Evolutionary conservation across 306 rosid species (phyloP).

Genomic region (Quercus glauca): DNA sequence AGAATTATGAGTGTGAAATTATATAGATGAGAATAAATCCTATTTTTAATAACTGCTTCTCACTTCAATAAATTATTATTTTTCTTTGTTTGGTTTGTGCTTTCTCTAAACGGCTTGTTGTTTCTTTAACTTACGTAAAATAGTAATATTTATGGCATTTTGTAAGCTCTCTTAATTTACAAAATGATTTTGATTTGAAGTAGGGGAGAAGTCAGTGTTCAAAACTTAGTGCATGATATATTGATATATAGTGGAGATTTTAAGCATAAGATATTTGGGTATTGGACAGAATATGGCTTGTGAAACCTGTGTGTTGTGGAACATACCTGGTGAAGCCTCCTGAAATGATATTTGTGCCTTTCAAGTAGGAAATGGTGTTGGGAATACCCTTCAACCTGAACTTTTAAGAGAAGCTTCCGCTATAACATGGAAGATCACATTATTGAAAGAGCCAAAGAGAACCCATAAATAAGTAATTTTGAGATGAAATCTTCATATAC

Average conservation of each 20-base stretch:
- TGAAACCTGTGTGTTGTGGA: too few relatives aligned
- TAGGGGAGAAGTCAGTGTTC: not conserved
- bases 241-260: not conserved
- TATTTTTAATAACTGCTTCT: not conserved
- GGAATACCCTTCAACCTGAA: not conserved
- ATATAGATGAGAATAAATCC: not conserved
- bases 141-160: not conserved
- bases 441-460: not conserved
- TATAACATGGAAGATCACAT: not conserved
- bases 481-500: too few relatives aligned
- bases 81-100: not conserved
- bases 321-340: not conserved
- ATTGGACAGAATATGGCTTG: not conserved
- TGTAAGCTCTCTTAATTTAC: not conserved
- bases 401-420: not conserved
- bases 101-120: not conserved
- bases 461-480: not conserved
- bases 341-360: not conserved
- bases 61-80: not conserved
- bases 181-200: not conserved
- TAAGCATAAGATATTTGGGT: not conserved
- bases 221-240: too few relatives aligned
- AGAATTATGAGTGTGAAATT: not conserved
- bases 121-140: not conserved
- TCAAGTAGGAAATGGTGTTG: too few relatives aligned